Conservation (phyloP, 495 filamentous ascomycete species). For the Amphirosellinia nigrospora region DNA sequence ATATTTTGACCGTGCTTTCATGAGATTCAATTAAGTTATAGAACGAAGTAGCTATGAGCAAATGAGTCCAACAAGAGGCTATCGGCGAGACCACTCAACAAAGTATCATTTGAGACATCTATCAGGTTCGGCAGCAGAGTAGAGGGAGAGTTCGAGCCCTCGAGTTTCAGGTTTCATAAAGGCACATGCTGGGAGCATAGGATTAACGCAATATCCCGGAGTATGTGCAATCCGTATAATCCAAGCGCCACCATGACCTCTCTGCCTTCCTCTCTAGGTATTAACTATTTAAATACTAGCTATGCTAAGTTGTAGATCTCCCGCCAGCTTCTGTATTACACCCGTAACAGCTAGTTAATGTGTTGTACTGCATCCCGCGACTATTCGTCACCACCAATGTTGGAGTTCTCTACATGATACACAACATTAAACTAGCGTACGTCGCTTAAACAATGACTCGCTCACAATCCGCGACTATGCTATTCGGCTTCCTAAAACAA, state of each 20-base stretch:
- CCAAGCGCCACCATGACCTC: neutral
- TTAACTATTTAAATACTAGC: no score
- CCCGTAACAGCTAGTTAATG: no score
- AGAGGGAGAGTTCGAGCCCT: neutral
- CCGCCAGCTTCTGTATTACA: neutral
- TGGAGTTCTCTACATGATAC: neutral
- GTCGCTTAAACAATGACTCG: neutral
- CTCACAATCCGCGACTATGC: no score
- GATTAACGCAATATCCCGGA: neutral
- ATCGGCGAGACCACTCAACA: neutral
- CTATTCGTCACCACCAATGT: neutral
- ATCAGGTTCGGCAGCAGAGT: neutral
- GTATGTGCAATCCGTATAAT: neutral
- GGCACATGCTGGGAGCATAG: neutral
- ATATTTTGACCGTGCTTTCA: neutral
- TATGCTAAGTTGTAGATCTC: neutral
- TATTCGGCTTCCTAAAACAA: no score
- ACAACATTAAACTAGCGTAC: neutral
- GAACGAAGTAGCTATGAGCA: neutral
- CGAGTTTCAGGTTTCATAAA: neutral
- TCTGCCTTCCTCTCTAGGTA: neutral
- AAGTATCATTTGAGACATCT: neutral
- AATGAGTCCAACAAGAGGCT: neutral
- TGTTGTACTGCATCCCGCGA: neutral
- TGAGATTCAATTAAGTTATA: neutral